phyloP scores from a whole-genome alignment of 139 green algal genomes.

The Desmodesmus armatus region DNA sequence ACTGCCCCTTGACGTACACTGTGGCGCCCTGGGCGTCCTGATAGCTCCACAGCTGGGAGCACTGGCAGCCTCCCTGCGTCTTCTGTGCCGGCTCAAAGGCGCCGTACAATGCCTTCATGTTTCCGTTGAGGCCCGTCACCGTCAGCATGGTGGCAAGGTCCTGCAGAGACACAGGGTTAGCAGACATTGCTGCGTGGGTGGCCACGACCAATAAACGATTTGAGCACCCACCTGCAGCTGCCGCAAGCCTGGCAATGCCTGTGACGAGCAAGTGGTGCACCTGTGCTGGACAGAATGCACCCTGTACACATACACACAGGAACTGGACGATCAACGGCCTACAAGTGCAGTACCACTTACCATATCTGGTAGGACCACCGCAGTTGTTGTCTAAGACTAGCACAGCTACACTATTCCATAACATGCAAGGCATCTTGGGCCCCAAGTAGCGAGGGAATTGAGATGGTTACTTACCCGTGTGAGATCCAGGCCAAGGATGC shows the following conservation, averaged over 20 bases:
- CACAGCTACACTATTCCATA: no score
- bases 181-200: no score
- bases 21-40: neutral
- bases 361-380: no score
- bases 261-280: neutral
- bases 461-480: neutral
- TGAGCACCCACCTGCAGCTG: neutral
- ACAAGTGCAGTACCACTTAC: no score
- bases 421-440: no score
- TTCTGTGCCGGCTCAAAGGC: slow-evolving; percentile 36
- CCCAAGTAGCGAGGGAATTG: no score
- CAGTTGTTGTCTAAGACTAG: no score
- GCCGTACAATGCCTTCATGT: neutral
- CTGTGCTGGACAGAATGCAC: neutral
- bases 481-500: slow-evolving; percentile 43
- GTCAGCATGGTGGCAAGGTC: slow-evolving; percentile 37
- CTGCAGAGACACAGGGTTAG: slow-evolving; percentile 23
- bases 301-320: no score
- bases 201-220: no score
- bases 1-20: slow-evolving; percentile 2
- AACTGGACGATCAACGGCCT: no score
- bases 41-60: slow-evolving; percentile 42
- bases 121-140: slow-evolving; percentile 19
- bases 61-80: slow-evolving; percentile 55
- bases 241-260: neutral